These are phyloP conservation scores for Phytophthora litchii DNA, from an alignment of 352 stramenopile genomes.

Conservation along the genomic window DNA sequence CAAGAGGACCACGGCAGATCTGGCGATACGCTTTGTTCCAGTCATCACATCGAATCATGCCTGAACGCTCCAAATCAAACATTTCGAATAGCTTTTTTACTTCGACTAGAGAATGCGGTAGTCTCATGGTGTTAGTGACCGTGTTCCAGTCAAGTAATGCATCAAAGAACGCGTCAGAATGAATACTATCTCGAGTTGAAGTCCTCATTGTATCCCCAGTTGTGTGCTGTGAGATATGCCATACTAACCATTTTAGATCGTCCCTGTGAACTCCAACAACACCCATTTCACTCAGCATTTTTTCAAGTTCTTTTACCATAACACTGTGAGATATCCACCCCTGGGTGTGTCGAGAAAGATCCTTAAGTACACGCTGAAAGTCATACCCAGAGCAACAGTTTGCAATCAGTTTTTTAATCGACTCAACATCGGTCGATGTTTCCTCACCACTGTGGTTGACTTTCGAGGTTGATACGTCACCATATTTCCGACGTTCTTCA, in stretches of 20 bases:
- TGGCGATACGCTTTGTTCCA: conserved; percentile 56
- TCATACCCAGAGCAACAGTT: conserved; percentile 36
- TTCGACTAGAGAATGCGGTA: conserved; percentile 48
- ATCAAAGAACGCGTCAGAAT: conserved; percentile 49
- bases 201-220: neutral
- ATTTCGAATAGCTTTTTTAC: conserved; percentile 50
- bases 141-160: conserved; percentile 51
- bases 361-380: conserved; percentile 25
- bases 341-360: conserved; percentile 4
- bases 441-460: neutral
- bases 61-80: conserved; percentile 54
- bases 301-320: conserved; percentile 19
- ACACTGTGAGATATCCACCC: conserved; percentile 16
- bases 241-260: conserved; percentile 11
- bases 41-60: conserved; percentile 44
- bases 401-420: conserved; percentile 14
- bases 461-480: no score
- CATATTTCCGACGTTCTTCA: neutral
- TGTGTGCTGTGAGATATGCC: neutral
- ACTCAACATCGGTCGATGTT: conserved; percentile 2
- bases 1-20: conserved; percentile 9
- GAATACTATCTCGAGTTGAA: conserved; percentile 20
- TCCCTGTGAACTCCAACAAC: conserved; percentile 4
- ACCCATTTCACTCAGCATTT: conserved; percentile 32
- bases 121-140: conserved; percentile 25